phyloP scores from a whole-genome alignment of 495 filamentous ascomycete species.

The Elasticomyces elasticus region DNA sequence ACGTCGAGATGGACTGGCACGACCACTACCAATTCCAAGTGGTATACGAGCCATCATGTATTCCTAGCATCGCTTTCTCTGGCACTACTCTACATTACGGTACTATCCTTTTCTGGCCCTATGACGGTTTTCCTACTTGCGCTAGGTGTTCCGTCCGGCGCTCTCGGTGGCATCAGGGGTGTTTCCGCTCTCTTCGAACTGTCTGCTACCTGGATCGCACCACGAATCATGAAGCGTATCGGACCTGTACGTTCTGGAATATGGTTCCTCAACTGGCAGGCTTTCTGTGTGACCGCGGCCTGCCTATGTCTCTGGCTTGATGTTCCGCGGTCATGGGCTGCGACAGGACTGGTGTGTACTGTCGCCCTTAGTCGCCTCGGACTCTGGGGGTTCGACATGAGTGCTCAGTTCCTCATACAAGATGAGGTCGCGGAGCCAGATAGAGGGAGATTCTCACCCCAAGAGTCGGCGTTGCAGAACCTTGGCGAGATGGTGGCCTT shows the following conservation, averaged over 20 bases:
- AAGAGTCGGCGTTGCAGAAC: constrained; percentile 54
- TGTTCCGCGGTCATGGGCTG: constrained; percentile 25
- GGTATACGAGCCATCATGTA: constrained; percentile 27
- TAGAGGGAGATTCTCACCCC: constrained; percentile 51
- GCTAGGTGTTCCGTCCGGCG: constrained; percentile 27
- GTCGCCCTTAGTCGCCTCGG: constrained; percentile 52
- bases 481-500: constrained; percentile 56
- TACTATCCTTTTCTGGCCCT: constrained; percentile 33
- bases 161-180: constrained; percentile 34
- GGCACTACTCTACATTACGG: constrained; percentile 35
- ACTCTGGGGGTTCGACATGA: constrained; percentile 60
- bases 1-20: neutral
- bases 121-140: constrained; percentile 38
- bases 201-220: constrained; percentile 42
- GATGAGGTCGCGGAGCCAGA: constrained; percentile 42
- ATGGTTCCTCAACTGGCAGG: constrained; percentile 57
- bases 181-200: constrained; percentile 37
- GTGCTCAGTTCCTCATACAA: constrained; percentile 54
- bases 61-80: constrained; percentile 35
- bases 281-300: constrained; percentile 38
- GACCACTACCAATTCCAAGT: neutral
- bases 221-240: constrained; percentile 42
- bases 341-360: constrained; percentile 39
- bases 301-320: constrained; percentile 34
- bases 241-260: constrained; percentile 49